Conservation (phyloP, 257 asterid species). For the Nicotiana knightiana region DNA sequence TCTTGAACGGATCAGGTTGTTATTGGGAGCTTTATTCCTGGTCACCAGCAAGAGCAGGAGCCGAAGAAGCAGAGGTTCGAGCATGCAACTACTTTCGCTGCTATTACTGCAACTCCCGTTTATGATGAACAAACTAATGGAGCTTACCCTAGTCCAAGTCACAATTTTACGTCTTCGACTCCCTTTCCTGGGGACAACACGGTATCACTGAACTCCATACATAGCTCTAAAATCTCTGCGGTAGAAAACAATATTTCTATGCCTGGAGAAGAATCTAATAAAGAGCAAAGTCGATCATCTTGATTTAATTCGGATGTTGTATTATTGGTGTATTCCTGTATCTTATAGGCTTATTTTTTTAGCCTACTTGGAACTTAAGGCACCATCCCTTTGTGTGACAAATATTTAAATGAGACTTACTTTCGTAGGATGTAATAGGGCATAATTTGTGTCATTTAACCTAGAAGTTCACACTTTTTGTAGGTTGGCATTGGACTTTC, state of each 20-base stretch:
- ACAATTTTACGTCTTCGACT: constrained; percentile 34
- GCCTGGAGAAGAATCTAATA: constrained; percentile 42
- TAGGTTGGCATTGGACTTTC: constrained; percentile 37
- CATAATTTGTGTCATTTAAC: constrained; percentile 20
- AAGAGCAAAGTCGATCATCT: constrained; percentile 44
- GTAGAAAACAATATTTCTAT: constrained; percentile 32
- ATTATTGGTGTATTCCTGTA: constrained; percentile 25
- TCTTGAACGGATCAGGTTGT: constrained; percentile 49
- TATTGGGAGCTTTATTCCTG: constrained; percentile 66
- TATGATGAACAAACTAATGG: constrained; percentile 41
- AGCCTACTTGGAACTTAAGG: constrained; percentile 29
- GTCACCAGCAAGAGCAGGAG: constrained; percentile 37
- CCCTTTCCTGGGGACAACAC: constrained; percentile 42
- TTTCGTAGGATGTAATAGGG: constrained; percentile 16
- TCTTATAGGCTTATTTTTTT: neutral
- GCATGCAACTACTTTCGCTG: constrained; percentile 40
- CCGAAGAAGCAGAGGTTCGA: constrained; percentile 58
- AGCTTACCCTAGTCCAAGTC: constrained; percentile 33
- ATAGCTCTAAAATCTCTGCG: constrained; percentile 31
- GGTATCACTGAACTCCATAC: constrained; percentile 35
- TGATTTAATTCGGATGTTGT: constrained; percentile 28
- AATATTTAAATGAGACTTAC: neutral
- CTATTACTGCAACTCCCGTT: constrained; percentile 36
- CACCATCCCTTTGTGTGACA: constrained; percentile 29
- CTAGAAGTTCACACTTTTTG: constrained; percentile 6